Evolutionary conservation across 352 stramenopile species (phyloP).

Genomic region (Salisapilia sapeloensis): DNA sequence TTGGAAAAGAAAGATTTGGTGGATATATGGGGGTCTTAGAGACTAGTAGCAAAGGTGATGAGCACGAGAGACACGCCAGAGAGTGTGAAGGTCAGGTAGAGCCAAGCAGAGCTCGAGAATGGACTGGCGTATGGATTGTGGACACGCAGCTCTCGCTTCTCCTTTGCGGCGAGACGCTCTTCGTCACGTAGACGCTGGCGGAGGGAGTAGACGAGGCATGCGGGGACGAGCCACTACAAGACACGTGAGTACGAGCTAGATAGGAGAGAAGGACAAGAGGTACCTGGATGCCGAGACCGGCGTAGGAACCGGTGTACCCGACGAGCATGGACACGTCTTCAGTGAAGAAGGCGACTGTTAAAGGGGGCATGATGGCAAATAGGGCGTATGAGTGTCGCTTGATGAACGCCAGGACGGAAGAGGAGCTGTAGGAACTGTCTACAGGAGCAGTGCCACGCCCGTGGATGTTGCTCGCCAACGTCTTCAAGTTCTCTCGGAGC

Average conservation of each 20-base stretch:
- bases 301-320: constrained; percentile 73
- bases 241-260: constrained; percentile 1
- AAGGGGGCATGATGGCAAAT: constrained; percentile 50
- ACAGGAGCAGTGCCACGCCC: constrained; percentile 4
- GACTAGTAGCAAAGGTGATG: too few species aligned
- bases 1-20: too few species aligned
- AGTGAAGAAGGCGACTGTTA: constrained; percentile 73
- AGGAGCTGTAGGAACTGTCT: constrained; percentile 4
- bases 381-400: constrained; percentile 48
- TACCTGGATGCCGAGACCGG: constrained; percentile 73
- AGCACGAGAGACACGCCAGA: constrained; percentile 37
- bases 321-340: constrained; percentile 82
- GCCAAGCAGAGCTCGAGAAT: constrained; percentile 41
- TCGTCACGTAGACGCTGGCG: constrained; percentile 30
- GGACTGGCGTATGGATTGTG: constrained; percentile 64
- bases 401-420: constrained; percentile 17
- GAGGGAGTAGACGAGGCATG: constrained; percentile 56
- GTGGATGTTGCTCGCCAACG: constrained; percentile 33
- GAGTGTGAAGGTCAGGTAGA: constrained; percentile 48
- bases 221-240: constrained; percentile 66
- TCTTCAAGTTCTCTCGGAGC: constrained; percentile 65
- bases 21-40: too few species aligned
- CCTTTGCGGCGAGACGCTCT: constrained; percentile 5
- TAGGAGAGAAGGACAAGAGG: constrained; percentile 2
- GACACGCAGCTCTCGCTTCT: constrained; percentile 5